Evolutionary conservation across 225 moss, liverwort and hornwort genomes (phyloP).

Genomic region (Straminergon stramineum): DNA sequence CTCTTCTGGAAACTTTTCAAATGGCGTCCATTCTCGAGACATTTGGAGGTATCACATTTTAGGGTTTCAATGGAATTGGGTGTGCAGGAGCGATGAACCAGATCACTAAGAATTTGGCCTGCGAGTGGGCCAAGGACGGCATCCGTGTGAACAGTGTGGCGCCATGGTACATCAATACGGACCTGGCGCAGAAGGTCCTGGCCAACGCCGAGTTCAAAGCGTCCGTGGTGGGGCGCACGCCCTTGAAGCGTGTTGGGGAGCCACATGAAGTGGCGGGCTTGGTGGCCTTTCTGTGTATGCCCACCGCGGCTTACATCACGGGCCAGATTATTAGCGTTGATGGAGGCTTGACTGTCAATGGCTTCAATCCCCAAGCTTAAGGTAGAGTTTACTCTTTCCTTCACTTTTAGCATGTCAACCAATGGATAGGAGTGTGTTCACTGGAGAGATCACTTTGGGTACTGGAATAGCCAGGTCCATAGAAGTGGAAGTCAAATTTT

Average conservation of each 20-base stretch:
- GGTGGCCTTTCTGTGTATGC: conserved; percentile 75
- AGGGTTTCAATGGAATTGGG: not conserved
- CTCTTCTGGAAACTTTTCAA: not conserved
- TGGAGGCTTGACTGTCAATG: conserved; percentile 59
- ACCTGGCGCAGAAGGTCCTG: conserved; percentile 36
- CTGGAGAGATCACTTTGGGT: not conserved
- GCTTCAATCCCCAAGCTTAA: conserved; percentile 27
- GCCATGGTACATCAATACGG: conserved; percentile 75
- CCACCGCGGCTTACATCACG: conserved; percentile 57
- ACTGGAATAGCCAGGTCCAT: not conserved
- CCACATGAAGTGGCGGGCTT: conserved; percentile 68
- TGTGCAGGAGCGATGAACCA: conserved; percentile 67
- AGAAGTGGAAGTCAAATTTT: not conserved
- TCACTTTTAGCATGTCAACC: not conserved
- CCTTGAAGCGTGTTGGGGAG: conserved; percentile 67
- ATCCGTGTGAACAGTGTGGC: conserved; percentile 79
- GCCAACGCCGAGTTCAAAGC: conserved; percentile 32
- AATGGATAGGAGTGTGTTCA: not conserved
- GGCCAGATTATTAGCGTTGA: conserved; percentile 67
- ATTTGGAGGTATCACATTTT: not conserved
- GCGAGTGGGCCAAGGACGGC: conserved; percentile 88
- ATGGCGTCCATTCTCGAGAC: not conserved
- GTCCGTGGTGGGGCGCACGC: conserved; percentile 49
- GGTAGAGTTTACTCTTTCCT: not conserved
- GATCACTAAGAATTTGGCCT: conserved; percentile 66